Base-by-base conservation (phyloP, 345 rosid genomes). In the Boechera stricta region DNA sequence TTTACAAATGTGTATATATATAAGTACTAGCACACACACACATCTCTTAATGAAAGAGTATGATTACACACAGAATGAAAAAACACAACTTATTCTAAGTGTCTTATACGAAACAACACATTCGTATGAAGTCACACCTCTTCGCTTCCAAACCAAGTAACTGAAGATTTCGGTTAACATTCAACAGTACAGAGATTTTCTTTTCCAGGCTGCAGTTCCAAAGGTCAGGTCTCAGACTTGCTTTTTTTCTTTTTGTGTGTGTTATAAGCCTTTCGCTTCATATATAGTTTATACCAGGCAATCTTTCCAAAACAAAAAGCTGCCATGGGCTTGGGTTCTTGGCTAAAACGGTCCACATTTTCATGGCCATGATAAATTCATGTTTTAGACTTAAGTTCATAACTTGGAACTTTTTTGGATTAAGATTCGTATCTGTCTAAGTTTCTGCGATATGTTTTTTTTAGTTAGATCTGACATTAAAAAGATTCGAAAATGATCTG, bases 181-280 rank as follows among this genome's bases (percentile, higher is more conserved):
- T n/a, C n/a, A n/a, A n/a, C n/a, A n/a, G 41, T 90, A 77, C 16
- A 84, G 89, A n/a, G 93, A 94, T 82, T 94, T 94, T 83, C 81
- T 90, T 77, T 94, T 94, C 81, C 97, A 92, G 85, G 97, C 97
- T 3, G 98, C 98, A 65, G 98, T 94, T 77, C 98, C 97, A 11
- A 91, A 94, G 98, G 97, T 90, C 84, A 87, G 82, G 5, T 41
- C 56, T 45, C 71, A 28, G 73, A 66, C 68, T 48, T 68, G 15
- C 21, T 38, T 21, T 21, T 21, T 21, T 21, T 21, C 0, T 21
- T 6, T 64, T 32, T 65, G 48, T 53, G 28, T 67, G 12, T 47
- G 33, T 10, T 64, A 32, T 62, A 51, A 39, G 44, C 69, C 77
- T 11, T 49, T 8, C 1, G 44, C 18, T 64, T 73, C 21, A 21